phyloP scores from a whole-genome alignment of 108 stramenopile species.

The Fragilaria crotonensis region DNA sequence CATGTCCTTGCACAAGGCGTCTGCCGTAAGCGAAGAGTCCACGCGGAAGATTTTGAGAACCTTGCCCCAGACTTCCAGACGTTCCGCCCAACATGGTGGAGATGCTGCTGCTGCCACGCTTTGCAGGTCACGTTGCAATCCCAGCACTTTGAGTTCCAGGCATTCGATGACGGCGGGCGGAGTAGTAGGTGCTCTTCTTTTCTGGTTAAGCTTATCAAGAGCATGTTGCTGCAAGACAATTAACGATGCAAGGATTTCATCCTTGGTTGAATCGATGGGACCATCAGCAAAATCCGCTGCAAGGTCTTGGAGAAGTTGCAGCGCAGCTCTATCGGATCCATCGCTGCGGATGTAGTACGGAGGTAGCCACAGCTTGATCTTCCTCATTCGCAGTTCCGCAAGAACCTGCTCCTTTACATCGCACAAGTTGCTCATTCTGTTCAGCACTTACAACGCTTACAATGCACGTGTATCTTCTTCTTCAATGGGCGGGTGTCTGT shows the following conservation, averaged over 20 bases:
- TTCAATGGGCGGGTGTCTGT: too few species aligned
- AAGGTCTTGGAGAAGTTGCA: neutral
- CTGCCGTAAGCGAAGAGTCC: too few species aligned
- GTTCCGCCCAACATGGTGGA: too few species aligned
- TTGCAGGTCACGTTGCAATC: neutral
- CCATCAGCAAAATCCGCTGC: neutral
- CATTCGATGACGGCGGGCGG: neutral
- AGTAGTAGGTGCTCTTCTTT: neutral
- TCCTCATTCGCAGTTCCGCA: conserved; percentile 11
- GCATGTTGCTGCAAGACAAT: neutral
- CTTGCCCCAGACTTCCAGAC: too few species aligned
- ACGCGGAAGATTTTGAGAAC: too few species aligned
- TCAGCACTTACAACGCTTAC: too few species aligned
- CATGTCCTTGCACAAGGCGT: too few species aligned
- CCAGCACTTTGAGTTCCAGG: neutral
- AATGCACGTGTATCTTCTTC: too few species aligned
- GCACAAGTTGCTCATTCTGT: too few species aligned
- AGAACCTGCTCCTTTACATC: conserved; percentile 16
- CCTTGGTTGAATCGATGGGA: neutral
- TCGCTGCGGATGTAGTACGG: conserved; percentile 7
- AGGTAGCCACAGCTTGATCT: conserved; percentile 15
- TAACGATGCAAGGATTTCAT: neutral
- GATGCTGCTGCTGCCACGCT: too few species aligned
- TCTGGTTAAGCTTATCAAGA: neutral
- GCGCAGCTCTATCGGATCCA: neutral